Base-by-base conservation (phyloP, 2,329 filamentous ascomycete genomes). In the Aspergillus nomiae region DNA sequence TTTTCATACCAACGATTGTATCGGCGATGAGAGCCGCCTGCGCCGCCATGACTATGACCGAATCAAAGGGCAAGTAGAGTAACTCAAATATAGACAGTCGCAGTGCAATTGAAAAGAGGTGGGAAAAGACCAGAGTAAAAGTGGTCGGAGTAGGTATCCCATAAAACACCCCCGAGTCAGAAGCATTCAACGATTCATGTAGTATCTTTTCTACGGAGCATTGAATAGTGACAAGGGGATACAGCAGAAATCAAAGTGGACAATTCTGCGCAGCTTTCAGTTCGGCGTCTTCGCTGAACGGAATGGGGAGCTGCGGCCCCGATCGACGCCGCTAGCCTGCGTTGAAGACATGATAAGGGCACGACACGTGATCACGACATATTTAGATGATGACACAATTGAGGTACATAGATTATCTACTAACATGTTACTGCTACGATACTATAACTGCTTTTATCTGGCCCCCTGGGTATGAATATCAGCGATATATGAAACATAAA, bases 1-100 rank as follows among this genome's bases (percentile, higher is more conserved):
- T 75, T 71, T 86, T 86, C 79, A 87, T 81, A 45, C 80, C 82
- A 60, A 82, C 77, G 67, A 86, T 85, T 12, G 84, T 86, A 67
- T 86, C 84, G 50, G 82, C 80, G 64, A 82, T 82, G 69, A 81
- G 65, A 56, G 77, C 79, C 58, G 77, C 76, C 71, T 81, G 79
- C 57, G 78, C 75, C 67, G 80, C 73, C 80, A 82, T 82, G 63
- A 62, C 65, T 70, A 62, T 62, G 59, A 59, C 62, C 55, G 59
- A 56, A 60, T 28, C 26, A 36, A 50, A 63, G 14, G 46, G 16
- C 30, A 50, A 11, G 48, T 51, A 51, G 12, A n/a, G 48, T 51
- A 51, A 21, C 8, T 51, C 21, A 32, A 55, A 56, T 51, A 21
- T 57, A 55, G 32, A 51, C 53, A 53, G 55, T 46, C 58, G 12